Conservation (phyloP, 164 flowering plant genomes). For the Euptelea pleiosperma region DNA sequence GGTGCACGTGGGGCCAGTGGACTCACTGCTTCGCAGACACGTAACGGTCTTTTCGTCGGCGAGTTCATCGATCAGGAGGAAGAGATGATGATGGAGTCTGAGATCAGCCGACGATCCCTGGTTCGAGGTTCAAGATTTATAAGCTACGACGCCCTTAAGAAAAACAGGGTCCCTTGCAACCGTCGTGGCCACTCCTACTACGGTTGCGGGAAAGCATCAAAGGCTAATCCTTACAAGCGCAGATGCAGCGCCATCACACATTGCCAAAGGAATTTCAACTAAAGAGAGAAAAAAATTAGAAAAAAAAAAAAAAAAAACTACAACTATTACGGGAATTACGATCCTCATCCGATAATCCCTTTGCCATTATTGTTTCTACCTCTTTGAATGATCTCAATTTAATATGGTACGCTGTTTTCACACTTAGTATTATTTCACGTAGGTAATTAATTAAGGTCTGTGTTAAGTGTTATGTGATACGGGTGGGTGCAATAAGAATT, state of each 20-base stretch:
- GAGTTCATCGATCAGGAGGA: slow-evolving; percentile 16
- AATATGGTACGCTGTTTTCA: too few relatives aligned
- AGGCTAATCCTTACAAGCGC: slow-evolving; percentile 18
- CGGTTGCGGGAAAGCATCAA: slow-evolving; percentile 9
- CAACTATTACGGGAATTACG: too few relatives aligned
- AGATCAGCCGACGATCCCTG: slow-evolving; percentile 18
- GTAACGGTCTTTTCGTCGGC: slow-evolving; percentile 13
- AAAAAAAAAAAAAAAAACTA: too few relatives aligned
- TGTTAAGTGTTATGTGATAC: too few relatives aligned
- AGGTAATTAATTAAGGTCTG: too few relatives aligned
- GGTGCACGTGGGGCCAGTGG: not conserved
- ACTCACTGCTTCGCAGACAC: not conserved
- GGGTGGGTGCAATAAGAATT: too few relatives aligned
- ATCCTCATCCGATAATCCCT: too few relatives aligned
- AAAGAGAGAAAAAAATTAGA: not conserved
- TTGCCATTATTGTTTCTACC: too few relatives aligned
- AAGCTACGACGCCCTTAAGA: slow-evolving; percentile 17
- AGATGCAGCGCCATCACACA: slow-evolving; percentile 15
- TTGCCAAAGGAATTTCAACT: slow-evolving; percentile 9
- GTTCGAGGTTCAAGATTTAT: not conserved
- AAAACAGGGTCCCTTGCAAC: slow-evolving; percentile 13
- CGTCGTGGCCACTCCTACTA: slow-evolving; percentile 16
- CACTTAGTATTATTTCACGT: too few relatives aligned
- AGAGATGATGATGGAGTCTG: slow-evolving; percentile 35
- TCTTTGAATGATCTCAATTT: too few relatives aligned